Percentiles rank a stretch among this genome's conserved stretches.
Evolutionary conservation across 2,329 filamentous ascomycete genomes (phyloP).

Genomic region (Alternaria solani): DNA sequence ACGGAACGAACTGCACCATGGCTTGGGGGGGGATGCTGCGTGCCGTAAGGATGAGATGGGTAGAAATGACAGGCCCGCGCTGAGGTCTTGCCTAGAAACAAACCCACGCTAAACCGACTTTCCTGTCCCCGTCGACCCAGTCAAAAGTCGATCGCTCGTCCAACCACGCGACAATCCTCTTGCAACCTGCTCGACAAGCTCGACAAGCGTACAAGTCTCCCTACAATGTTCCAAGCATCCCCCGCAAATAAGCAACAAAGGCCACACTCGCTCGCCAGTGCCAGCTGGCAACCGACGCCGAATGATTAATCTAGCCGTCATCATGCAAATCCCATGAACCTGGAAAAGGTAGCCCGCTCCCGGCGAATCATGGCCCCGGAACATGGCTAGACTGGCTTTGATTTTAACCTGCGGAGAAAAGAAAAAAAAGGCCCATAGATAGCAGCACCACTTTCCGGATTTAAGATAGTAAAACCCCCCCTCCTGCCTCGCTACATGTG

Average conservation of each 20-base stretch:
- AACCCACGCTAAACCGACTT: conserved; percentile 24
- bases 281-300: conserved; percentile 18
- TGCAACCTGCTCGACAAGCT: conserved; percentile 29
- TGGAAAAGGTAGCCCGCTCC: conserved; percentile 13
- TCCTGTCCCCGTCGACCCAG: neutral
- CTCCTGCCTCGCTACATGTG: neutral
- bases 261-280: conserved; percentile 15
- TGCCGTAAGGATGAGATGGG: conserved; percentile 29
- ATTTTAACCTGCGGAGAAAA: conserved; percentile 6
- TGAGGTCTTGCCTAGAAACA: conserved; percentile 26
- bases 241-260: conserved; percentile 22
- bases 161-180: conserved; percentile 9
- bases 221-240: neutral
- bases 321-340: conserved; percentile 23
- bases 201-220: conserved; percentile 13
- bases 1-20: conserved; percentile 31
- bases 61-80: conserved; percentile 27
- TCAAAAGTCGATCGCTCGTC: conserved; percentile 4
- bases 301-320: conserved; percentile 20
- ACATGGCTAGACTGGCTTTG: neutral
- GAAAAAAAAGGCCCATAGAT: conserved; percentile 5
- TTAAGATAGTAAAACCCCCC: conserved; percentile 1
- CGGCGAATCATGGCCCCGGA: conserved; percentile 16
- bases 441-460: conserved; percentile 23
- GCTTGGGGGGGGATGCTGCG: conserved; percentile 29